Evolutionary conservation across 1,139 yeast species (phyloP).

Genomic region (Sugiyamaella japonica): DNA sequence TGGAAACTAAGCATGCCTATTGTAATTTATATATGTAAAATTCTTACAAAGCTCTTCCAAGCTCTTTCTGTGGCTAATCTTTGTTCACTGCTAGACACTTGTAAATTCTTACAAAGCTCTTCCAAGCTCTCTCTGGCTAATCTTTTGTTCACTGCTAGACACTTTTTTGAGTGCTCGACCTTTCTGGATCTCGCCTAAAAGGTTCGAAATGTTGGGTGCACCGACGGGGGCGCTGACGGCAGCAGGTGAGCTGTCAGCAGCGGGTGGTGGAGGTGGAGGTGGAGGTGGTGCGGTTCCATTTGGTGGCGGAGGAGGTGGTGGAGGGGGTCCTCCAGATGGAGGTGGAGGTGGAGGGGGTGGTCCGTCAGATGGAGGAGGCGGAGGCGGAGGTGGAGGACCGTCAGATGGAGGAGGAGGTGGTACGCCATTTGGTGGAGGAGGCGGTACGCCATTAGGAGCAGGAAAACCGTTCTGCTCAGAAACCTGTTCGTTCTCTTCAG

Average conservation of each 20-base stretch:
- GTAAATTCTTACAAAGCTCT: constrained; percentile 45
- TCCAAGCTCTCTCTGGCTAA: constrained; percentile 50
- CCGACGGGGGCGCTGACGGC: constrained; percentile 41
- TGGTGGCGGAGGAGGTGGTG: constrained; percentile 31
- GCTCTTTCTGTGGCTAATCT: constrained; percentile 45
- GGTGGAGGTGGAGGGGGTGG: constrained; percentile 31
- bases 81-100: constrained; percentile 6
- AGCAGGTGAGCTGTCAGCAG: constrained; percentile 31
- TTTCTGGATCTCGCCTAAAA: constrained; percentile 57
- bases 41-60: constrained; percentile 47
- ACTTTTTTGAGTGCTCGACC: constrained; percentile 55
- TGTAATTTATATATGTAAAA: background rate
- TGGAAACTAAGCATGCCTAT: background rate
- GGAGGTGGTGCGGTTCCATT: constrained; percentile 37
- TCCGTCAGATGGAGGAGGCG: constrained; percentile 28
- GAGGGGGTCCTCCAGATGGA: constrained; percentile 24
- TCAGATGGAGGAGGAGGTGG: constrained; percentile 42
- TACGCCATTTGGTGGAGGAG: constrained; percentile 34
- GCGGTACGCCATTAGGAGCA: constrained; percentile 32
- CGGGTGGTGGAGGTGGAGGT: constrained; percentile 41
- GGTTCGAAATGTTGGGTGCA: constrained; percentile 47
- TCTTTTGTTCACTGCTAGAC: constrained; percentile 47
- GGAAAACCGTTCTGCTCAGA: constrained; percentile 9
- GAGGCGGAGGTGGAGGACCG: constrained; percentile 31
- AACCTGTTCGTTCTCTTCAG: too few species aligned